phyloP scores from a whole-genome alignment of 257 asterid species.

The Craterostigma plantagineum region DNA sequence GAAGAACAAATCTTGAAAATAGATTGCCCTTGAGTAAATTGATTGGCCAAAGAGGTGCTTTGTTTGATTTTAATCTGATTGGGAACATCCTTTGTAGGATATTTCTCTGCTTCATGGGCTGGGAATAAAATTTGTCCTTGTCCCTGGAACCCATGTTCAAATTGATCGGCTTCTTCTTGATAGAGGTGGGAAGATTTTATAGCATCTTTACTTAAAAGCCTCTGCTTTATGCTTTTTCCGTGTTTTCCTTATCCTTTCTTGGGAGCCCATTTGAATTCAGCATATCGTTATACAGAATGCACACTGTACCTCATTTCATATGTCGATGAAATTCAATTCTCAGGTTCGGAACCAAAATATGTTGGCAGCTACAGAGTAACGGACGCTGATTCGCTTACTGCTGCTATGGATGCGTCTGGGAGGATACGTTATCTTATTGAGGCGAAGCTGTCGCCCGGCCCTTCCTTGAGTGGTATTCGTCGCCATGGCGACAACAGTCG shows the following conservation, averaged over 20 bases:
- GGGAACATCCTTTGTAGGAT: slow-evolving; percentile 46
- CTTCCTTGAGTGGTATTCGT: slow-evolving; percentile 68
- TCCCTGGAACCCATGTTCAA: slow-evolving; percentile 90
- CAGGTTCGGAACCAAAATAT: slow-evolving; percentile 78
- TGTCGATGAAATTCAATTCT: slow-evolving; percentile 7
- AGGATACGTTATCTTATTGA: slow-evolving; percentile 62
- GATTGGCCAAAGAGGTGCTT: neutral
- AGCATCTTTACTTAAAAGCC: slow-evolving; percentile 1
- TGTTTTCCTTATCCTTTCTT: neutral
- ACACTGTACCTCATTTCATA: too few relatives aligned
- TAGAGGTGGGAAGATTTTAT: slow-evolving; percentile 31
- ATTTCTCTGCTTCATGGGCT: slow-evolving; percentile 83
- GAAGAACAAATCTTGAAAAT: neutral
- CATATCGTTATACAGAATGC: too few relatives aligned
- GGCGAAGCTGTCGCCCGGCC: slow-evolving; percentile 88
- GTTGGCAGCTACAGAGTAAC: slow-evolving; percentile 90
- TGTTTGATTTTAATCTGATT: too few relatives aligned
- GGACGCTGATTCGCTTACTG: slow-evolving; percentile 68
- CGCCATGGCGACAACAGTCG: slow-evolving; percentile 84
- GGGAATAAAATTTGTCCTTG: slow-evolving; percentile 91
- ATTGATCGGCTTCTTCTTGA: slow-evolving; percentile 64
- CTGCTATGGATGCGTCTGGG: slow-evolving; percentile 86
- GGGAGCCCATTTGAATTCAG: too few relatives aligned
- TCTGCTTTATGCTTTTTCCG: neutral
- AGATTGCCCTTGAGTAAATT: too few relatives aligned